Base-by-base conservation (phyloP, 129 eudicot genomes). In the Lactuca sativa region DNA sequence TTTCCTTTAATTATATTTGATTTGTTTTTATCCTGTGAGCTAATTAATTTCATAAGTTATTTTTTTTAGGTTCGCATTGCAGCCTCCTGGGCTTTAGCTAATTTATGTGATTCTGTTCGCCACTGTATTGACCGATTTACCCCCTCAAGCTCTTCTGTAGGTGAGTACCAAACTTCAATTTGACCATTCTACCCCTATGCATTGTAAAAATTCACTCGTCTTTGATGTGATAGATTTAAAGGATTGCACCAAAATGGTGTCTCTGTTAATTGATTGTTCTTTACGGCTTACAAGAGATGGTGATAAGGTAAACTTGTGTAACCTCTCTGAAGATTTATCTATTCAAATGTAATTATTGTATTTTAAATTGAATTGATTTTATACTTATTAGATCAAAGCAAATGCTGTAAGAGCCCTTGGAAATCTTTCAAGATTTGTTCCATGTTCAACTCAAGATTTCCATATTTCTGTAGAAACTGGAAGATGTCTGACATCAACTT, bases 321-420 rank as follows among this genome's bases (percentile, higher is more conserved):
- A 11, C 5, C 52, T 47, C 0, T 47, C 0, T 6, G 0, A 9
- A 43, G 3, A 6, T 43, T 43, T 43, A 6, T 43, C 9, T 6
- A 43, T 47, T 12, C 18, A 9, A n/a, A n/a, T 38, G 21, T 15
- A 1, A n/a, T 43, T 56, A 51, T n/a, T 62, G 18, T 7, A 2
- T 7, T 34, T 63, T 64, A 25, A 34, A 44, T 78, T 59, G 12
- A 52, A 67, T 62, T 61, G 31, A 7, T 75, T 38, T 74, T 62
- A 18, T 56, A 31, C 33, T 70, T 59, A 11, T 8, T 73, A 93
- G 98, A 77, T 95, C 47, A 95, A 95, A 84, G 95, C 99, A 74
- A 95, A 95, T 83, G 97, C 97, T 52, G 99, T 95, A 55, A 85
- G 99, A 72, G 97, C 95, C 49, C 83, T 95, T 12, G 99, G 99